A percentile compares a stretch with the other conserved stretches of the same genome.
These are phyloP conservation scores for Solanum bulbocastanum DNA, from an alignment of 257 asterid genomes.

Conservation along the genomic window DNA sequence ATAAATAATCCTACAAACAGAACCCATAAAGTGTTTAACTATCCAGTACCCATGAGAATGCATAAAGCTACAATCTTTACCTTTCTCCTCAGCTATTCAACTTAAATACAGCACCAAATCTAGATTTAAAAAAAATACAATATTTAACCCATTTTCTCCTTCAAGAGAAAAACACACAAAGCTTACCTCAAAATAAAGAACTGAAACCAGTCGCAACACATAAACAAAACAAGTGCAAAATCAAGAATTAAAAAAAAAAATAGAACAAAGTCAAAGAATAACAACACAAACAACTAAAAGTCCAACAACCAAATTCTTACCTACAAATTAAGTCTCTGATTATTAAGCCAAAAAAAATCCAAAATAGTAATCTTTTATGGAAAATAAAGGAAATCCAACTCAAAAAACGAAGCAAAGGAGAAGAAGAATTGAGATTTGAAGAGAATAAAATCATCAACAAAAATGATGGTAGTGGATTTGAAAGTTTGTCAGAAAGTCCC, in stretches of 20 bases:
- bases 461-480: constrained; percentile 17
- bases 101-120: constrained; percentile 15
- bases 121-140: background rate
- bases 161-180: background rate
- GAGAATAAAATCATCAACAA: constrained; percentile 21
- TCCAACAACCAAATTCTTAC: background rate
- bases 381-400: constrained; percentile 19
- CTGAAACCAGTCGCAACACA: background rate
- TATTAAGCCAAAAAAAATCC: background rate
- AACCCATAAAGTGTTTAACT: too few species aligned
- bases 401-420: constrained; percentile 15
- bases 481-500: constrained; percentile 34
- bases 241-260: background rate
- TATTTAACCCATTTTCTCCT: constrained; percentile 13
- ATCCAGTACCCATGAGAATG: background rate
- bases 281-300: background rate
- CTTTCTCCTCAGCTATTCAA: background rate
- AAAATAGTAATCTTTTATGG: background rate
- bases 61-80: background rate
- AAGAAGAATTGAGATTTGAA: constrained; percentile 24
- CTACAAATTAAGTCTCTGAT: background rate
- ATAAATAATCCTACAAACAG: constrained; percentile 22
- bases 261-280: constrained; percentile 11
- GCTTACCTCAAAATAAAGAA: background rate
- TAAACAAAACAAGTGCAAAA: background rate